Evolutionary conservation across 345 rosid genomes (phyloP).

Genomic region (Citrus glauca): DNA sequence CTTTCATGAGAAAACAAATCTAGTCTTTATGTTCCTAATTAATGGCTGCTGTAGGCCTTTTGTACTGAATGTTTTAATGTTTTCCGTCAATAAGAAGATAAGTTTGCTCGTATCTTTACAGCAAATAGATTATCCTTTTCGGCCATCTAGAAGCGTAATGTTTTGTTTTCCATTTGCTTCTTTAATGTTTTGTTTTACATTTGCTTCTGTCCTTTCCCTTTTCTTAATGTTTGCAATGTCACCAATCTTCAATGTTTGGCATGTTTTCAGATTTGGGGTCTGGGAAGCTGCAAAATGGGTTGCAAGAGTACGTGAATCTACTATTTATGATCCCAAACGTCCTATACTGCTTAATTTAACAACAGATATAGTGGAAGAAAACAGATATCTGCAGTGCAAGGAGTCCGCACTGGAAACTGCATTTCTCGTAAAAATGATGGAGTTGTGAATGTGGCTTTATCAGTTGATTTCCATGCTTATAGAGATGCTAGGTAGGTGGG

Average conservation of each 20-base stretch:
- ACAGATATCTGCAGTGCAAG: slow-evolving; percentile 67
- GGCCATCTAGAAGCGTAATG: neutral
- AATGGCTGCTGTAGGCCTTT: neutral
- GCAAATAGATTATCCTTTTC: neutral
- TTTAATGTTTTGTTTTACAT: neutral
- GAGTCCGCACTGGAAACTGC: slow-evolving; percentile 76
- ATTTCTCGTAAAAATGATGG: slow-evolving; percentile 71
- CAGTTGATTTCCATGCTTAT: neutral
- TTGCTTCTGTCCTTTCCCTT: neutral
- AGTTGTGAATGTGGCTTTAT: slow-evolving; percentile 25
- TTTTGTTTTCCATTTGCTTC: neutral
- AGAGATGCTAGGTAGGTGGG: neutral
- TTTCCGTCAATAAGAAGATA: neutral
- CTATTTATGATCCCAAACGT: slow-evolving; percentile 59
- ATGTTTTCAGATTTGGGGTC: slow-evolving; percentile 68
- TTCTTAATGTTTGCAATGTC: neutral
- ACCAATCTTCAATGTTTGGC: neutral
- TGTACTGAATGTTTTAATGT: neutral
- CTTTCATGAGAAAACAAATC: neutral
- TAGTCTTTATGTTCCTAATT: neutral
- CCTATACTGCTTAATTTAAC: slow-evolving; percentile 74
- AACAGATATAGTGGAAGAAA: slow-evolving; percentile 84
- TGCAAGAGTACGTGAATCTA: slow-evolving; percentile 67
- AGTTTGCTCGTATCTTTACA: neutral
- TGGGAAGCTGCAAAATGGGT: slow-evolving; percentile 98